Conservation (phyloP, 495 filamentous ascomycete genomes). For the Podospora comata region DNA sequence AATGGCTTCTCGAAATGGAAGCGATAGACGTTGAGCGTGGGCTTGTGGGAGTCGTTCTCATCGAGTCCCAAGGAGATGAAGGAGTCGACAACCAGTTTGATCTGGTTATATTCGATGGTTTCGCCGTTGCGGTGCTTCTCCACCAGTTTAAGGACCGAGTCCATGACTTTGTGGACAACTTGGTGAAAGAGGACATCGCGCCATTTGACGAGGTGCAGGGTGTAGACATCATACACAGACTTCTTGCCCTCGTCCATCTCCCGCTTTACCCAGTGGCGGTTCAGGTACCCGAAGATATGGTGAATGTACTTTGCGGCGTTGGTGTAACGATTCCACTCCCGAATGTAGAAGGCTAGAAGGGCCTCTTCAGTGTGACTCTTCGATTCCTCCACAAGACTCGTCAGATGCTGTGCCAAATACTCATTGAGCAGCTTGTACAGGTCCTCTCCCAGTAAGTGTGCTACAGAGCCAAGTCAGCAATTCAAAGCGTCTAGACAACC, state of each 20-base stretch:
- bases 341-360: conserved; percentile 89
- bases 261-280: conserved; percentile 97
- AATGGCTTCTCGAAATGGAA: conserved; percentile 90
- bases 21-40: conserved; percentile 91
- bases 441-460: conserved; percentile 92
- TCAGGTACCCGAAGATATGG: conserved; percentile 95
- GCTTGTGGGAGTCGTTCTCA: conserved; percentile 87
- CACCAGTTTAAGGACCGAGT: conserved; percentile 87
- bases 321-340: conserved; percentile 94
- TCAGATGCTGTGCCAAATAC: conserved; percentile 77
- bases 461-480: conserved; percentile 44
- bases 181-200: conserved; percentile 81
- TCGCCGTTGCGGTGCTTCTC: conserved; percentile 98
- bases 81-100: conserved; percentile 95
- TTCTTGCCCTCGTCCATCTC: conserved; percentile 99
- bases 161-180: conserved; percentile 88
- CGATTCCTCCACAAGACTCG: conserved; percentile 61
- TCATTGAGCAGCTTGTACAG: conserved; percentile 85
- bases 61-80: conserved; percentile 95
- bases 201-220: conserved; percentile 92
- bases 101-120: conserved; percentile 94
- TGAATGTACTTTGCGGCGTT: conserved; percentile 94
- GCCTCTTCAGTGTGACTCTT: conserved; percentile 82
- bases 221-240: conserved; percentile 97
- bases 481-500: neutral